These are phyloP conservation scores for Vitis labrusca DNA, from an alignment of 164 flowering plant genomes.

Conservation along the genomic window DNA sequence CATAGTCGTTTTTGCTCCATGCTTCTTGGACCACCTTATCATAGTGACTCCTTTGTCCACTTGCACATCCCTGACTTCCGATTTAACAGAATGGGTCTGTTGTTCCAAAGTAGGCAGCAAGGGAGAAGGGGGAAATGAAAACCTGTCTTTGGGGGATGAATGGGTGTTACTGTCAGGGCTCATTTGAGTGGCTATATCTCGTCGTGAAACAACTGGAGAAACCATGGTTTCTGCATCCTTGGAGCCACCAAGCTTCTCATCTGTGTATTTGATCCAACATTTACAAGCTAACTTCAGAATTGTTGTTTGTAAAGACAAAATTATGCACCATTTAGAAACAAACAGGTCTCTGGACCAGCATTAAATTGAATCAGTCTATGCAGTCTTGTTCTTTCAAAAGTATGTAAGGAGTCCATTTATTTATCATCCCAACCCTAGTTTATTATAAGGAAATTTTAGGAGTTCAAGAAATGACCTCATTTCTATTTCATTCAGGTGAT, in stretches of 20 bases:
- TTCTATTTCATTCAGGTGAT: too few relatives aligned
- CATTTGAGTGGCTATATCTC: slow-evolving; percentile 72
- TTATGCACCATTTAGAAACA: too few relatives aligned
- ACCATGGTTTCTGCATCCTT: slow-evolving; percentile 22
- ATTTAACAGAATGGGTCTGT: slow-evolving; percentile 14
- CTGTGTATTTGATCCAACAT: slow-evolving; percentile 22
- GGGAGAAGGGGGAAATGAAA: slow-evolving; percentile 23
- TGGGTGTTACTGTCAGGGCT: slow-evolving; percentile 35
- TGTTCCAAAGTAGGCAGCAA: slow-evolving; percentile 9
- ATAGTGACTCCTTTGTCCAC: slow-evolving; percentile 46
- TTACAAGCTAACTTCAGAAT: background rate
- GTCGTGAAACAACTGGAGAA: slow-evolving; percentile 28
- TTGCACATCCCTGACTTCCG: slow-evolving; percentile 54
- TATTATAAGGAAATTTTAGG: too few relatives aligned
- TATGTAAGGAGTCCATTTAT: too few relatives aligned
- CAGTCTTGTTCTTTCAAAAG: too few relatives aligned
- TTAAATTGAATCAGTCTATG: too few relatives aligned
- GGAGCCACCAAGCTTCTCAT: slow-evolving; percentile 30
- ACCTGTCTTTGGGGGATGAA: slow-evolving; percentile 30
- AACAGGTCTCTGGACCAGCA: too few relatives aligned
- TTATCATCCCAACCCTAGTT: too few relatives aligned
- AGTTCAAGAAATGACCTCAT: too few relatives aligned
- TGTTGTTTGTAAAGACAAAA: too few relatives aligned
- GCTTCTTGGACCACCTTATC: slow-evolving; percentile 28
- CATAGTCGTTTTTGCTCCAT: slow-evolving; percentile 16